phyloP scores from a whole-genome alignment of 306 rosid genomes.

The Hippophae tibetana region DNA sequence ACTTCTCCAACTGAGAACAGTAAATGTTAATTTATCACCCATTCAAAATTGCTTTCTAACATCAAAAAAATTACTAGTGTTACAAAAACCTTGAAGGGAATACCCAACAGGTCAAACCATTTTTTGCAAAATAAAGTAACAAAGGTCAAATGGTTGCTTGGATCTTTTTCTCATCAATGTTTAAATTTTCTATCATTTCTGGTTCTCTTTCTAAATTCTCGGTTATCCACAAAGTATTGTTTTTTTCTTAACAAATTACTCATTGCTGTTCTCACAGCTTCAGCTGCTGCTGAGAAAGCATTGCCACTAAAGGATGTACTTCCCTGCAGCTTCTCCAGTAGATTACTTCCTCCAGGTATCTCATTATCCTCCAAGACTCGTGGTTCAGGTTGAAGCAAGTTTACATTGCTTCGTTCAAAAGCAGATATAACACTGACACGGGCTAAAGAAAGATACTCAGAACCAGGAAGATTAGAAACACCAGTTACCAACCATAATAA shows the following conservation, averaged over 20 bases:
- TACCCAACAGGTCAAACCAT: no score
- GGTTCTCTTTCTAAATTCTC: conserved; percentile 71
- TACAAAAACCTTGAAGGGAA: no score
- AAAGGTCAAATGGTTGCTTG: no score
- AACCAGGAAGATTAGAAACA: conserved; percentile 53
- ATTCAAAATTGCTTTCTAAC: no score
- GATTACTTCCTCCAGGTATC: conserved; percentile 57
- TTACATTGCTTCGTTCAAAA: conserved; percentile 16
- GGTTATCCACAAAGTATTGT: conserved; percentile 64
- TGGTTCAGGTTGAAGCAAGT: conserved; percentile 23
- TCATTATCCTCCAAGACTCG: conserved; percentile 42
- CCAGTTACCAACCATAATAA: conserved; percentile 82
- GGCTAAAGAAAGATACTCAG: conserved; percentile 37
- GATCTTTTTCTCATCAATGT: no score
- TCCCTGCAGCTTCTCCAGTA: conserved; percentile 75
- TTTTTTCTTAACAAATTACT: conserved; percentile 70
- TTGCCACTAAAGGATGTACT: conserved; percentile 46
- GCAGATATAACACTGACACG: conserved; percentile 55
- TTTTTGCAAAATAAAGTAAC: no score
- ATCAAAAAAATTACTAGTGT: no score
- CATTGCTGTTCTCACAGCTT: conserved; percentile 85
- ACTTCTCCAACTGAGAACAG: no score
- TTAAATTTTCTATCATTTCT: conserved; percentile 67
- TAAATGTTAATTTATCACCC: no score
- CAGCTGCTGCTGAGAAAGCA: conserved; percentile 61